These are phyloP conservation scores for Corymbia maculata DNA, from an alignment of 345 rosid genomes.

Conservation along the genomic window DNA sequence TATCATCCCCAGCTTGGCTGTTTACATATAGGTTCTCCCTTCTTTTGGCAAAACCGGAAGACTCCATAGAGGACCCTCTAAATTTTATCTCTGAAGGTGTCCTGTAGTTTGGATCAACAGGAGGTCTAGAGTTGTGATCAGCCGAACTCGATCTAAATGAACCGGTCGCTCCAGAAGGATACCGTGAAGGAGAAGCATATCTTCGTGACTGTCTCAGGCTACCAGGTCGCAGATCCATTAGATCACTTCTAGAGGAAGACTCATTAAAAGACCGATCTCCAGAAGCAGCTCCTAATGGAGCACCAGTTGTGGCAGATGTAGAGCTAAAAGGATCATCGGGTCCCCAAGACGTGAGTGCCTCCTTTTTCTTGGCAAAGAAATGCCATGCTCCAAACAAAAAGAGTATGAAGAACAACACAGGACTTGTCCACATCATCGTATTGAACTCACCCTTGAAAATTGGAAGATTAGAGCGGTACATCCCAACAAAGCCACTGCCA, in stretches of 20 bases:
- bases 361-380: slow-evolving; percentile 95
- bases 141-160: slow-evolving; percentile 50
- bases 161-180: slow-evolving; percentile 46
- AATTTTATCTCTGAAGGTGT: slow-evolving; percentile 45
- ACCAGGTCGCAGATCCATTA: slow-evolving; percentile 45
- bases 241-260: slow-evolving; percentile 50
- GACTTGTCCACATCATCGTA: slow-evolving; percentile 77
- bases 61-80: slow-evolving; percentile 50
- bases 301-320: slow-evolving; percentile 26
- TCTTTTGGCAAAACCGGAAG: slow-evolving; percentile 50
- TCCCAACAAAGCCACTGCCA: slow-evolving; percentile 70
- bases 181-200: slow-evolving; percentile 56
- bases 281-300: slow-evolving; percentile 33
- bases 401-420: slow-evolving; percentile 72
- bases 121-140: slow-evolving; percentile 47
- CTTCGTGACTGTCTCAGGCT: slow-evolving; percentile 45
- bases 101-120: slow-evolving; percentile 51
- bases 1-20: slow-evolving; percentile 53
- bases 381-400: slow-evolving; percentile 88
- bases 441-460: slow-evolving; percentile 50
- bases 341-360: slow-evolving; percentile 92
- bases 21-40: slow-evolving; percentile 47
- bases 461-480: slow-evolving; percentile 71
- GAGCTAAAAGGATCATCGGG: slow-evolving; percentile 77
- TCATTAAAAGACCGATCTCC: slow-evolving; percentile 54